Percentiles rank a stretch among this genome's conserved stretches.
Evolutionary conservation across 352 stramenopile species (phyloP).

Genomic region (Phytophthora syringae): DNA sequence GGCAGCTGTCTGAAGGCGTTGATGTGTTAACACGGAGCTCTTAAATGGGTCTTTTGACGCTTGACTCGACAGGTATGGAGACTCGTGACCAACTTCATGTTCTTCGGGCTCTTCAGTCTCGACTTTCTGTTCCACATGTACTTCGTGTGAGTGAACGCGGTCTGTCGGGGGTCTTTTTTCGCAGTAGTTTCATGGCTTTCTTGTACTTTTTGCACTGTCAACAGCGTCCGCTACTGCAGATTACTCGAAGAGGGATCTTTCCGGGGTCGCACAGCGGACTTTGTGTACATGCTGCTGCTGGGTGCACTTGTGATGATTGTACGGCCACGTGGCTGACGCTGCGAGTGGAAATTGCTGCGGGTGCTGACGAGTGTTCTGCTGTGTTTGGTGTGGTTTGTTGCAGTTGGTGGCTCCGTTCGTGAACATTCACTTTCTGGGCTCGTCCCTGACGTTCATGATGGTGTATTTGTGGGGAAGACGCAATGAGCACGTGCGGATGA

Average conservation of each 20-base stretch:
- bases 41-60: too few species aligned
- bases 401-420: conserved; percentile 96
- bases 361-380: conserved; percentile 2
- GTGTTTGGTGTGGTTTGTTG: conserved; percentile 14
- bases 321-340: conserved; percentile 29
- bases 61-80: conserved; percentile 93
- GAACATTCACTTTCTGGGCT: conserved; percentile 97
- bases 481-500: conserved; percentile 97
- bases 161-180: background rate
- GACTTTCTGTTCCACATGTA: conserved; percentile 99
- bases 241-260: conserved; percentile 99
- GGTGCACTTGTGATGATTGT: conserved; percentile 95
- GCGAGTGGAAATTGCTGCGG: background rate
- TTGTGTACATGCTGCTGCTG: conserved; percentile 98
- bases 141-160: conserved; percentile 91
- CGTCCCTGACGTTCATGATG: conserved; percentile 99
- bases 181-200: background rate
- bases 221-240: conserved; percentile 94
- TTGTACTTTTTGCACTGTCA: background rate
- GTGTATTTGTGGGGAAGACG: conserved; percentile 98
- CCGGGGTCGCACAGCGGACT: conserved; percentile 95
- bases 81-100: conserved; percentile 98
- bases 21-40: too few species aligned
- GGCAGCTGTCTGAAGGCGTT: background rate
- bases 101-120: conserved; percentile 99